Evolutionary conservation across 257 asterid species (phyloP).

Genomic region (Galeopsis tetrahit): DNA sequence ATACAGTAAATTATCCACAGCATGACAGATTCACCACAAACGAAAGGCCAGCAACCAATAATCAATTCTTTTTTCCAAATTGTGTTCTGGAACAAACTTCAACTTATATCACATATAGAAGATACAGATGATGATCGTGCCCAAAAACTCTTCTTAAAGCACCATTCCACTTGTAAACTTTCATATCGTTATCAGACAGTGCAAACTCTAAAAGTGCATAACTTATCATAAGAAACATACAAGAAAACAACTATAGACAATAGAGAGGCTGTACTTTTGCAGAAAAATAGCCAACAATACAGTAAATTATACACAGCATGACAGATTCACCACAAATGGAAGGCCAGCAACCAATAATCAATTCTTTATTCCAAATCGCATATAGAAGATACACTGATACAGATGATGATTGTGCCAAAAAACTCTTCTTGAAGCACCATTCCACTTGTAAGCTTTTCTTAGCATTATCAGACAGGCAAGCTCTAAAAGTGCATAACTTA

Average conservation of each 20-base stretch:
- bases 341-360: constrained; percentile 15
- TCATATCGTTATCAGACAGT: neutral
- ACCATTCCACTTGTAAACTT: neutral
- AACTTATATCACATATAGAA: neutral
- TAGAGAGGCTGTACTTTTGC: neutral
- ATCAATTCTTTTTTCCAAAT: neutral
- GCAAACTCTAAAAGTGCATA: neutral
- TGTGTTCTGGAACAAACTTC: neutral
- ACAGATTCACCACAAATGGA: neutral
- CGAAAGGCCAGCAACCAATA: constrained; percentile 18
- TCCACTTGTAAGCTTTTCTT: neutral
- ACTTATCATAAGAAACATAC: neutral
- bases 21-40: neutral
- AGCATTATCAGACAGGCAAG: constrained; percentile 6
- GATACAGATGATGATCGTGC: neutral
- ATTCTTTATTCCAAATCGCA: neutral
- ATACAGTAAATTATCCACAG: constrained; percentile 2
- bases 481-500: neutral
- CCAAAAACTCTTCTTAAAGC: neutral
- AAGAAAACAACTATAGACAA: neutral
- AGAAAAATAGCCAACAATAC: neutral
- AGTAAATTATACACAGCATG: constrained; percentile 7
- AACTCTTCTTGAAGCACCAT: neutral
- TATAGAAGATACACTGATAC: neutral
- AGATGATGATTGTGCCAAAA: neutral